phyloP scores from a whole-genome alignment of 495 filamentous ascomycete species.

The Aspergillus bridgeri region DNA sequence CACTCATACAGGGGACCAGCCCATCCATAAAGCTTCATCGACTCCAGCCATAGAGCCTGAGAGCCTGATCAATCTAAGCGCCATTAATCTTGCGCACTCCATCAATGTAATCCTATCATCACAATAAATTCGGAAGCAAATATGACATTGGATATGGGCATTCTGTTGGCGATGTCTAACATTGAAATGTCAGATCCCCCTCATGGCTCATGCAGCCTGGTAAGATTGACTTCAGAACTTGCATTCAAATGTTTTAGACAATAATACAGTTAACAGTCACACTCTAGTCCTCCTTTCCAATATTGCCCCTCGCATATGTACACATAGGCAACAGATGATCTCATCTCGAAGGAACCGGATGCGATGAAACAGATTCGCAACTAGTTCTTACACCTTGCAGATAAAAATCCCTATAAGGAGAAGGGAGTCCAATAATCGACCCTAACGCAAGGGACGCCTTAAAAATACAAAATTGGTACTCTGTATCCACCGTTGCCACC shows the following conservation, averaged over 20 bases:
- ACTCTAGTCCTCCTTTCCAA: not conserved
- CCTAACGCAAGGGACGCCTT: not conserved
- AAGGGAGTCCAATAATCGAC: not conserved
- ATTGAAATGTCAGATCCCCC: not conserved
- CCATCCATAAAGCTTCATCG: not conserved
- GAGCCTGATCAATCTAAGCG: no score
- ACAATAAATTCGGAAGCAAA: not conserved
- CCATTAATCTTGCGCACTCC: no score
- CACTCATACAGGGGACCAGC: slow-evolving; percentile 3
- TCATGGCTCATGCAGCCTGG: not conserved
- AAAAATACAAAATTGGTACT: not conserved
- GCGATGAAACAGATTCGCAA: not conserved
- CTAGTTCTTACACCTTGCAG: not conserved
- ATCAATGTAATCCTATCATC: not conserved
- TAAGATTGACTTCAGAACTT: not conserved
- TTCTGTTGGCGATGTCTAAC: not conserved
- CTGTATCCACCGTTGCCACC: not conserved
- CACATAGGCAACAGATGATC: not conserved
- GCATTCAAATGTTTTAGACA: not conserved
- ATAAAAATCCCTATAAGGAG: not conserved
- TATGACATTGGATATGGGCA: not conserved
- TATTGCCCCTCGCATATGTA: not conserved
- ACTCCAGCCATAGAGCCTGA: not conserved
- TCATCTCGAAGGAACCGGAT: not conserved
- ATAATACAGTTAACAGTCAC: not conserved